A percentile compares a stretch with the other conserved stretches of the same genome.
Conservation (phyloP, 441 rosid genomes). For the Euphorbia schlechtendalii region DNA sequence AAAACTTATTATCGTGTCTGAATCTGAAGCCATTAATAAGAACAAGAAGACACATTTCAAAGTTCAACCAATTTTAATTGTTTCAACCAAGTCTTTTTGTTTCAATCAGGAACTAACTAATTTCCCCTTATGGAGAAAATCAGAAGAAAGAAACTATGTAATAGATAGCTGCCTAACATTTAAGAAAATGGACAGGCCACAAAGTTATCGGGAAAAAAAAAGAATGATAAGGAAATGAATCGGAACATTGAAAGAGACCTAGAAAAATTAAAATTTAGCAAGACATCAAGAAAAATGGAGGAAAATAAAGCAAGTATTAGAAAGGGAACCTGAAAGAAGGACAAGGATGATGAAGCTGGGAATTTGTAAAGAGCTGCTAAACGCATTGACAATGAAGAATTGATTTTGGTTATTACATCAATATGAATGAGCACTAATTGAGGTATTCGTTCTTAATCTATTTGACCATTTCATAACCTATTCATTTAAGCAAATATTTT, state of each 20-base stretch:
- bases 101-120: too few relatives aligned
- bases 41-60: too few relatives aligned
- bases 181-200: not conserved
- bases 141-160: too few relatives aligned
- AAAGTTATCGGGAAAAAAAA: not conserved
- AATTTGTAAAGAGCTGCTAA: slow-evolving; percentile 2
- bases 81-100: too few relatives aligned
- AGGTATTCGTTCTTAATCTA: not conserved
- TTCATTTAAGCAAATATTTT: not conserved
- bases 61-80: too few relatives aligned
- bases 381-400: not conserved
- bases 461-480: not conserved
- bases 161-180: too few relatives aligned
- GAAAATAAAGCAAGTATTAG: not conserved
- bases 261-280: not conserved
- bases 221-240: not conserved
- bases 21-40: too few relatives aligned
- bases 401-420: too few relatives aligned
- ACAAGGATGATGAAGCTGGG: not conserved
- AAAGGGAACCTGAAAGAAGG: not conserved
- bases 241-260: not conserved
- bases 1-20: too few relatives aligned
- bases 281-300: not conserved
- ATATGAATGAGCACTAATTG: not conserved
- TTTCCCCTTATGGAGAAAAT: too few relatives aligned